Conservation (phyloP, 208 protist species). For the Acanthamoeba healyi region DNA sequence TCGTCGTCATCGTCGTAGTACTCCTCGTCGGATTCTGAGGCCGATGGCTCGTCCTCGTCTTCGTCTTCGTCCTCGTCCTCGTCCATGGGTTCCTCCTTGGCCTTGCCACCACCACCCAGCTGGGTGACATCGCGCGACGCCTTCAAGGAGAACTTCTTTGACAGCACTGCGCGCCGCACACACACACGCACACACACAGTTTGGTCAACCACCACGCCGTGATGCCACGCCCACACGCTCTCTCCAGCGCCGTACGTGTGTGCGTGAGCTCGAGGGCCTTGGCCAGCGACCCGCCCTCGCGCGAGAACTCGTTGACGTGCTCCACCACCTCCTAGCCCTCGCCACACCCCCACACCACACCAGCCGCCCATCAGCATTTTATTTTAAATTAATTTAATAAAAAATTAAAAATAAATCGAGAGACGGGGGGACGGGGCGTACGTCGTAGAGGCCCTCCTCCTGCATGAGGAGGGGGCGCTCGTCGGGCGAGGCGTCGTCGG, state of each 20-base stretch:
- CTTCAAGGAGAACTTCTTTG: conserved; percentile 40
- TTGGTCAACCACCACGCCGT: neutral
- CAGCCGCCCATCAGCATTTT: too few relatives aligned
- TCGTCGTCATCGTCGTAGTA: conserved; percentile 63
- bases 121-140: conserved; percentile 13
- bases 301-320: conserved; percentile 45
- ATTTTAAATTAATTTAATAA: neutral
- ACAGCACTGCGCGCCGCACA: neutral
- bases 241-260: too few relatives aligned
- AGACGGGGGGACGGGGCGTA: neutral
- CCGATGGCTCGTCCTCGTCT: conserved; percentile 36
- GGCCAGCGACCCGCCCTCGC: neutral
- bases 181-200: neutral
- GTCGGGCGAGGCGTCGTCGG: conserved; percentile 7
- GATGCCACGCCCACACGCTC: too few relatives aligned
- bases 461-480: conserved; percentile 58
- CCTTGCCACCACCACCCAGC: neutral
- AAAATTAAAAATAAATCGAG: neutral
- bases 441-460: conserved; percentile 55
- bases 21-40: conserved; percentile 42
- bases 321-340: conserved; percentile 53
- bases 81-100: conserved; percentile 28
- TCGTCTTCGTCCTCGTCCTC: conserved; percentile 28
- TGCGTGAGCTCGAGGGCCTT: conserved; percentile 22
- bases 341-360: too few relatives aligned